Evolutionary conservation across 2,329 filamentous ascomycete species (phyloP).

Genomic region (Fulvia fulva): DNA sequence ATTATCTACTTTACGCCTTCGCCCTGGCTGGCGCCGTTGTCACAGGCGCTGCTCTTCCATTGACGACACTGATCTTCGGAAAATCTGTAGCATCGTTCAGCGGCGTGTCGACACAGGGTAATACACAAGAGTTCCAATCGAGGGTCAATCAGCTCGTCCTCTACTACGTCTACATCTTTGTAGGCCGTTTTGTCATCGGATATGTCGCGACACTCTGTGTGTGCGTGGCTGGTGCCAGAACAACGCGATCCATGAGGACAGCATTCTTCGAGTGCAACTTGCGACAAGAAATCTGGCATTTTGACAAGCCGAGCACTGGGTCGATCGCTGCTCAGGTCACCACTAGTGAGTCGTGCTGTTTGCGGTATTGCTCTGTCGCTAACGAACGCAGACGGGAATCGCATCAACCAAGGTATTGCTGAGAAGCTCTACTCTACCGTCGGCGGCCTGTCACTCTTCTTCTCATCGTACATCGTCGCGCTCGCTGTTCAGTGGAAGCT

Average conservation of each 20-base stretch:
- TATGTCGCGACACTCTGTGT: constrained; percentile 26
- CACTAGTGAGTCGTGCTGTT: neutral
- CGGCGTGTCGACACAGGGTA: neutral
- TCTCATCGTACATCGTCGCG: constrained; percentile 39
- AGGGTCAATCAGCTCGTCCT: neutral
- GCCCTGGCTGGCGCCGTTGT: neutral
- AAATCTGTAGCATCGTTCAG: neutral
- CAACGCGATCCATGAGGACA: constrained; percentile 50
- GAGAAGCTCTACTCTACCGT: constrained; percentile 36
- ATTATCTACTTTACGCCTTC: neutral
- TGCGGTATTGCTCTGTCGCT: too few relatives aligned
- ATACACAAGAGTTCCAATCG: neutral
- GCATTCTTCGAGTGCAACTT: constrained; percentile 64
- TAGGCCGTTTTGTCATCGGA: neutral
- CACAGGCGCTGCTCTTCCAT: constrained; percentile 1
- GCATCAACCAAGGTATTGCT: constrained; percentile 37
- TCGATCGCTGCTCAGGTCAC: constrained; percentile 28
- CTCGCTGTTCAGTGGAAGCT: constrained; percentile 42
- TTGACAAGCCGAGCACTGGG: constrained; percentile 56
- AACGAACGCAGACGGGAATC: constrained; percentile 26
- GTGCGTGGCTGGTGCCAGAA: constrained; percentile 50
- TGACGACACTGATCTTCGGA: constrained; percentile 4
- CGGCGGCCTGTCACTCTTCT: constrained; percentile 34
- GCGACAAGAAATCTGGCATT: constrained; percentile 60
- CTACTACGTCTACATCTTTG: constrained; percentile 1